Conservation (phyloP, 2,329 filamentous ascomycete species). For the Phaeosphaeriaceae sp. region DNA sequence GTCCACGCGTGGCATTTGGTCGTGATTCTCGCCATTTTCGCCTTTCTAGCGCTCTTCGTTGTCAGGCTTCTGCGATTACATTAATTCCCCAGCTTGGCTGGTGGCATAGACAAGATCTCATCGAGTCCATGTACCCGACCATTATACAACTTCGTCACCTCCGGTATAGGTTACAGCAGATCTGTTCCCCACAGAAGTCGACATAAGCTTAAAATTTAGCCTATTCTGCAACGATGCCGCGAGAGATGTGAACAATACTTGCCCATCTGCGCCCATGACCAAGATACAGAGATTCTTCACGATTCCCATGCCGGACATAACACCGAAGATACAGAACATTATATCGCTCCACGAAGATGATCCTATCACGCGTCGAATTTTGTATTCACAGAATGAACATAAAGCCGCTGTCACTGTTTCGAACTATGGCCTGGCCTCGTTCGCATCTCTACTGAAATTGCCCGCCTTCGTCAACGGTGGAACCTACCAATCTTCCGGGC, state of each 20-base stretch:
- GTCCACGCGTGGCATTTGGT: neutral
- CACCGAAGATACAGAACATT: neutral
- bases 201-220: neutral
- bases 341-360: neutral
- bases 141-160: neutral
- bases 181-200: neutral
- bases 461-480: neutral
- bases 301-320: neutral
- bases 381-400: neutral
- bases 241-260: neutral
- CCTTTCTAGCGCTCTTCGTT: neutral
- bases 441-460: neutral
- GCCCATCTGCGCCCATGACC: neutral
- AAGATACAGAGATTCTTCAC: neutral
- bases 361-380: neutral
- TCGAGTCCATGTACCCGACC: neutral
- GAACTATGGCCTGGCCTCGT: neutral
- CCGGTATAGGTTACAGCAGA: neutral
- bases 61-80: neutral
- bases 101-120: neutral
- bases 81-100: conserved; percentile 1
- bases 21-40: neutral
- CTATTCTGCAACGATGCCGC: neutral
- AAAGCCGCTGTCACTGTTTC: neutral
- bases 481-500: neutral